phyloP scores from a whole-genome alignment of 2,329 filamentous ascomycete genomes.

The Dryadomyces quercivorus region DNA sequence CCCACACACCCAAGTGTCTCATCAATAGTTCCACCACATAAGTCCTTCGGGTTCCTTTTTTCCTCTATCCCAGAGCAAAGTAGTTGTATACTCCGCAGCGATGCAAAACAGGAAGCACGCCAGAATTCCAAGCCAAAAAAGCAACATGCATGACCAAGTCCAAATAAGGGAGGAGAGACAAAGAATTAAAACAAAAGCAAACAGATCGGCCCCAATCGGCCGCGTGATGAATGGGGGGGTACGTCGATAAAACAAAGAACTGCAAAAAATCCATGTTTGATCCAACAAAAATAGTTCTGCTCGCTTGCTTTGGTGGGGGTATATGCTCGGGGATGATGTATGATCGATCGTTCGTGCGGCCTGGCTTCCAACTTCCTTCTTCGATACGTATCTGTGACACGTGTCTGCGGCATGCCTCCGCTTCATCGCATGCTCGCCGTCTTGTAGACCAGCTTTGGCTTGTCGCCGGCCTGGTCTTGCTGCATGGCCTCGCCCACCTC shows the following conservation, averaged over 20 bases:
- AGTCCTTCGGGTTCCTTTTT: neutral
- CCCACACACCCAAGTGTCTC: neutral
- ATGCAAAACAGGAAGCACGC: neutral
- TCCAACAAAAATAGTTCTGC: neutral
- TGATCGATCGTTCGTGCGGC: neutral
- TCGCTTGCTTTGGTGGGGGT: neutral
- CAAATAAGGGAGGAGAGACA: neutral
- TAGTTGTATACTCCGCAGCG: neutral
- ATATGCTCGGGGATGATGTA: neutral
- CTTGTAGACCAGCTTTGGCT: conserved; percentile 28
- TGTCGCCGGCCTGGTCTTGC: conserved; percentile 20
- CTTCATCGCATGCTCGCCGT: conserved; percentile 16
- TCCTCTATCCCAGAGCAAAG: neutral
- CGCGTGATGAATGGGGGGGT: neutral
- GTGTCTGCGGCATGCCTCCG: too few species aligned
- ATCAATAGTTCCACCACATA: neutral
- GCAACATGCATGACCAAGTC: neutral
- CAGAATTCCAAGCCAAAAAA: neutral
- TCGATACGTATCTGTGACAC: too few species aligned
- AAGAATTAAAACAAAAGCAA: neutral
- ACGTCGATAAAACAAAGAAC: neutral
- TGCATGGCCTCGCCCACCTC: conserved; percentile 29
- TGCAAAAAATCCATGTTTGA: neutral
- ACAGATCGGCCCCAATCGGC: neutral
- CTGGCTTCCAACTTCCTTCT: neutral